These are phyloP conservation scores for Colletotrichum zoysiae DNA, from an alignment of 2,329 filamentous ascomycete genomes.

Conservation along the genomic window DNA sequence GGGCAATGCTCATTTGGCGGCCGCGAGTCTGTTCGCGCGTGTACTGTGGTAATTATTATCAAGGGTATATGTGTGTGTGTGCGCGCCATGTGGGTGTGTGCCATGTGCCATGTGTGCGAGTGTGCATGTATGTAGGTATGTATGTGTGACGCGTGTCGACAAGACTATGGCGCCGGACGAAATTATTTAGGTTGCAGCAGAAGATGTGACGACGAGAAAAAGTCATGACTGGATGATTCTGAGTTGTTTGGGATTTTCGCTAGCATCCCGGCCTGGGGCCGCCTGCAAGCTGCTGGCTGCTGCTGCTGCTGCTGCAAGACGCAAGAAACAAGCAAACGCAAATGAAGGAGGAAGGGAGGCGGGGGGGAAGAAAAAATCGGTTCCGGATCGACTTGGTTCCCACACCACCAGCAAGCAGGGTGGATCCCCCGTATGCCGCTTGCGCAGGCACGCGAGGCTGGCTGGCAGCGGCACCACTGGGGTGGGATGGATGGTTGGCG, in stretches of 20 bases:
- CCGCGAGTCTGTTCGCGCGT: slow-evolving; percentile 11
- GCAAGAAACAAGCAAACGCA: background rate
- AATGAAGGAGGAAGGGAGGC: background rate
- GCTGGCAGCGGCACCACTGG: slow-evolving; percentile 32
- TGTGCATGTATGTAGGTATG: too few relatives aligned
- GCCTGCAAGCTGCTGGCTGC: background rate
- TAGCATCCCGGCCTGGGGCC: slow-evolving; percentile 32
- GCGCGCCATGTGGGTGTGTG: too few relatives aligned
- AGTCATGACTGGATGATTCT: background rate
- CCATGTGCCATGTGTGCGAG: too few relatives aligned
- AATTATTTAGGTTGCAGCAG: background rate
- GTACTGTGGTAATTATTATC: background rate
- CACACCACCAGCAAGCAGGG: slow-evolving; percentile 34
- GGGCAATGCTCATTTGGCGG: slow-evolving; percentile 5
- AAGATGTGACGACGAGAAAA: background rate
- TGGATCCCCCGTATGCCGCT: slow-evolving; percentile 32
- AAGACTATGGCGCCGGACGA: background rate
- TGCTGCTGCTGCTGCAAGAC: slow-evolving; percentile 1
- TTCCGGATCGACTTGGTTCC: slow-evolving; percentile 34
- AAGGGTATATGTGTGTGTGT: too few relatives aligned
- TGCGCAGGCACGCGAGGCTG: slow-evolving; percentile 42
- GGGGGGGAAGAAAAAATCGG: background rate
- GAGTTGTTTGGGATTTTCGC: slow-evolving; percentile 11
- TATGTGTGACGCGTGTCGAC: background rate
- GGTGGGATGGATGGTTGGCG: slow-evolving; percentile 40